Base-by-base conservation (phyloP, 2,329 filamentous ascomycete species). In the Helminthosporium solani region DNA sequence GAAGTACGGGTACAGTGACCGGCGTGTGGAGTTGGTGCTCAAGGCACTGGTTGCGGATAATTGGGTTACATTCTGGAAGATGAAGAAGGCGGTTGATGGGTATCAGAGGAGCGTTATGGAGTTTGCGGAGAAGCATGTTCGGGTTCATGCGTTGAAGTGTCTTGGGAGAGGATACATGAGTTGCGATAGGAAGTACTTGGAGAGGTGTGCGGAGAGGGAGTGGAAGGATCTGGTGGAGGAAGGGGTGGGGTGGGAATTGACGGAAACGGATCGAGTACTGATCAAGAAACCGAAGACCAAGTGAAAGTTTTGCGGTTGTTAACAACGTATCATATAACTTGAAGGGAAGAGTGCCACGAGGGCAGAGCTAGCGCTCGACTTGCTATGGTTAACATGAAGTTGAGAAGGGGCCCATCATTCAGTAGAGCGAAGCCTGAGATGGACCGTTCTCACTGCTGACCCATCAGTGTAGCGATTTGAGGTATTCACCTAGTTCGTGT, bases 161-260 rank as follows among this genome's bases (percentile, higher is more conserved):
- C 81, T 97, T 44, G 90, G 90, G 1, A 81, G 84, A 61, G 81
- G 86, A 3, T 99, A 99, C 68, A 72, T 96, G 54, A 82, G 74
- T 16, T 85, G 90, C 7, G 87, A 90, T 42, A 70, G 80, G 47
- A 66, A 64, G 3, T 89, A 85, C 67, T 71, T 96, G 40, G 88
- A 94, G 71, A 79, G 77, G 63, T 78, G 82, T 46, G 79, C 87
- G 3, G 83, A 83, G 38, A 76, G 80, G 56, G 75, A 72, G n/a
- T 99, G 92, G 90, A 76, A 82, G 9, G 81, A 83, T 40, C 72
- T 97, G 61, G 77, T 80, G 27, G 75, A 81, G 54, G 83, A 88
- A 62, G 84, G 84, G 2, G 86, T 97, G 1, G 90, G 90, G 0
- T 99, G 94, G 94, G 82, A 90, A 62, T 74, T 88, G 59, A 84